Evolutionary conservation across 495 filamentous ascomycete species (phyloP), one percentile per base, ranked within the genome.

Genomic region (Bombardia bombarda): DNA sequence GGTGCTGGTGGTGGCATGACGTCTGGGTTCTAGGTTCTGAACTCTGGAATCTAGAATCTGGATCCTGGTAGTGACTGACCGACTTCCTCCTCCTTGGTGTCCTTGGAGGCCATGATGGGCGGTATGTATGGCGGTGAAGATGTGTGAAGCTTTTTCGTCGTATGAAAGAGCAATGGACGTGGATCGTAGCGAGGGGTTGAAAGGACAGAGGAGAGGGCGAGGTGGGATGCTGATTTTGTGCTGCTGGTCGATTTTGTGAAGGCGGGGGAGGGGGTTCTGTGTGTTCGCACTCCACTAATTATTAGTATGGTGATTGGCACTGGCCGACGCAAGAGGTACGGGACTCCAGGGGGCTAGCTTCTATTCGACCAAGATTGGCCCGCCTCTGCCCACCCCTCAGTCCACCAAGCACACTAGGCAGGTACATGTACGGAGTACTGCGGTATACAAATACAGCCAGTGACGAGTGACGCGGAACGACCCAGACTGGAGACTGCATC

Each of bases 201-300:
- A 34, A 26, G 44, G 32, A 19, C 31, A 34, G 32, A 43, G 42
- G 43, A 42, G 14, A 23, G 45, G 16, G 32, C 42, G 45, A 40
- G 32, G 40, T 31, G 38, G 28, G 47, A 42, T 43, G 48, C 44
- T 46, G 55, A 49, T 62, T 62, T 62, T 60, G 57, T 46, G 26
- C 32, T 45, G 46, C 28, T 58, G 56, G 47, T 56, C 47, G 47
- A 58, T 62, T 56, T 67, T 65, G 47, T 52, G 51, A 62, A 64
- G 56, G 57, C 55, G 58, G 63, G 59, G 61, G 61, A 59, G 56
- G 52, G 59, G 61, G 49, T 50, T 55, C 49, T 57, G 49, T 52
- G 48, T 58, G 45, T 40, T 42, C 14, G 12, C 23, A 38, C 42
- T n/a, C n/a, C n/a, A n/a, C n/a, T n/a, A n/a, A n/a, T n/a, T n/a